Conservation (phyloP, 352 stramenopile genomes). For the Globisporangium okanoganense region DNA sequence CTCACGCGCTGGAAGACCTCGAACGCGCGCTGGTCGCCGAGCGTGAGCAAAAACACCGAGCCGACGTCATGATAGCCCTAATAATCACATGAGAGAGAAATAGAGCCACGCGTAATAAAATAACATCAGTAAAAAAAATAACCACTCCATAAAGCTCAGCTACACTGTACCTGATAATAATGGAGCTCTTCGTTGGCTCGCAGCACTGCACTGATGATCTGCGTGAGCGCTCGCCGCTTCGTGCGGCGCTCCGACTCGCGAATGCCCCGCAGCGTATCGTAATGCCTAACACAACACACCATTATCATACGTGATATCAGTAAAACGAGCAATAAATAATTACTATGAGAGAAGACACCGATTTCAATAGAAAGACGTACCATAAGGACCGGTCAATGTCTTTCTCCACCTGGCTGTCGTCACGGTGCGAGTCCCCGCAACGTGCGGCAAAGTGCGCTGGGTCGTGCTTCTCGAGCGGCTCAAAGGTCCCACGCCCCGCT, state of each 20-base stretch:
- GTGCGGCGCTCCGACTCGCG: slow-evolving; percentile 55
- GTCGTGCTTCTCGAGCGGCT: slow-evolving; percentile 13
- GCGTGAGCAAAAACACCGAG: slow-evolving; percentile 76
- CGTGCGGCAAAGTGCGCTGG: slow-evolving; percentile 12
- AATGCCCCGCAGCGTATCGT: slow-evolving; percentile 56
- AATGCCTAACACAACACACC: slow-evolving; percentile 38
- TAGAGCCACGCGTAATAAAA: not conserved
- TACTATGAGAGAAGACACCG: no score
- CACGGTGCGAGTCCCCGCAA: slow-evolving; percentile 30
- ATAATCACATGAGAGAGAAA: not conserved
- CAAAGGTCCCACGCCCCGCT: slow-evolving; percentile 21
- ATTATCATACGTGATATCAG: not conserved
- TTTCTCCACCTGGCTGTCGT: slow-evolving; percentile 73
- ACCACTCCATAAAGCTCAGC: slow-evolving; percentile 9
- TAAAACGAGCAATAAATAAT: not conserved
- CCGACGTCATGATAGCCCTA: slow-evolving; percentile 93
- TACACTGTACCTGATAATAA: slow-evolving; percentile 71
- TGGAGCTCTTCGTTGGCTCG: slow-evolving; percentile 46
- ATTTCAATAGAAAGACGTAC: no score
- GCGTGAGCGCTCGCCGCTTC: slow-evolving; percentile 58
- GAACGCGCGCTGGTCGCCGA: slow-evolving; percentile 70
- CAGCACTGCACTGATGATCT: slow-evolving; percentile 58
- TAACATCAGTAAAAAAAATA: no score
- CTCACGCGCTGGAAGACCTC: slow-evolving; percentile 72
- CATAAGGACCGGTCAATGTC: slow-evolving; percentile 85